Base-by-base conservation (phyloP, 2,329 filamentous ascomycete genomes). In the Beauveria caledonica region DNA sequence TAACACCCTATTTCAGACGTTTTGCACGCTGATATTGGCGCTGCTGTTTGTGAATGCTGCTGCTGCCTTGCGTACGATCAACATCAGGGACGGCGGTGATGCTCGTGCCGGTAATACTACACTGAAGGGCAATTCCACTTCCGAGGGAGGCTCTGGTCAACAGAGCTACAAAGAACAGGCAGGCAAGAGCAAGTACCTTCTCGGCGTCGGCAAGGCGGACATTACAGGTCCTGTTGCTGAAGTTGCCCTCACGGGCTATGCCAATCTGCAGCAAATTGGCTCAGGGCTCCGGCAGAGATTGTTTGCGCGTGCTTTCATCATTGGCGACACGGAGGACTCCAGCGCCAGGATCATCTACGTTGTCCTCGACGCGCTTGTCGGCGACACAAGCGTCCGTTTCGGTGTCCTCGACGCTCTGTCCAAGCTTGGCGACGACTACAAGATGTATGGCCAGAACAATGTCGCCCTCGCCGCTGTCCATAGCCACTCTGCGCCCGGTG, bases 401-500 rank as follows among this genome's bases (percentile, higher is more conserved):
- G 92, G 92, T 21, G 91, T 97, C 52, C 74, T 97, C 11, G 81
- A 92, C 58, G 88, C 85, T 1, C 78, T 97, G 8, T 77, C 79
- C 44, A 78, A 76, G 0, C 76, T 96, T 7, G 93, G 92, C 0
- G 72, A 78, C 15, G 86, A 88, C 3, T 96, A 92, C 71, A 78
- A 82, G 1, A 74, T 87, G 33, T 97, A 97, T 73, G 84, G 80
- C 51, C 83, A 89, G 67, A 81, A 89, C 66, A 97, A 96, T 69
- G 76, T 97, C 33, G 93, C 93, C 39, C 83, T 97, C 21, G 96
- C 91, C 0, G 93, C 92, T 57, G 97, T 92, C 0, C 93, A 97
- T 72, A 94, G 90, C 23, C 93, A 97, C 74, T 87, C 92, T 27
- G 92, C 92, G 0, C 92, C 93, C 0, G 93, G 89, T 2, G 93